Base-by-base conservation (phyloP, 441 rosid genomes). In the Gossypium laxum region DNA sequence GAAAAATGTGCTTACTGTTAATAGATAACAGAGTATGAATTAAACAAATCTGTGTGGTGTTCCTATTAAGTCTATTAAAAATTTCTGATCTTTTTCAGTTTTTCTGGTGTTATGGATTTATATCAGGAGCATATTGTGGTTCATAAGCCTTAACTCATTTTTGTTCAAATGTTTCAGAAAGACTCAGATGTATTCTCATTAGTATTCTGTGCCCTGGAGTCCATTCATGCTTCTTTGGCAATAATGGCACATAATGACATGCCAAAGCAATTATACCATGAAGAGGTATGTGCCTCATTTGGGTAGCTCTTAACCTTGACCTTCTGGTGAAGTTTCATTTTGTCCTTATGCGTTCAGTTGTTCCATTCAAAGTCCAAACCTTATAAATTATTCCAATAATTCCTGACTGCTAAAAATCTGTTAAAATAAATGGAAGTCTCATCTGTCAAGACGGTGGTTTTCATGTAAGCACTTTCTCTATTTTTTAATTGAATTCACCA, bases 181-280 rank as follows among this genome's bases (percentile, higher is more conserved):
- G 96, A 90, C 77, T 87, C 97, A 73, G 92, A 89, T 76, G 83
- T 85, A 54, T 81, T 85, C 58, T 83, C 85, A 47, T 73, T 78
- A 55, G 85, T 91, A 51, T 86, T 91, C 67, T 86, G 93, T 79
- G 97, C 99, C 72, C 79, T 95, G 81, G 99, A 95, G 82, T 88
- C 99, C 62, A 88, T 94, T 70, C 97, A 92, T 86, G 96, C 96
- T 61, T 86, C 93, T 69, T 86, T 94, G 71, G 94, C 96, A 45
- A 82, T 92, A 77, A 87, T 94, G 96, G 90, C 97, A 34, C 86
- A 91, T 78, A 84, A 76, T 80, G 82, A 87, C 81, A 92, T 95
- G 99, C 93, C 99, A 50, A 92, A 92, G 81, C 99, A 88, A 82
- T 88, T 95, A 59, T 92, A 91, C 76, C 87, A 89, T 71, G 99